These are phyloP conservation scores for Globisporangium canariense DNA, from an alignment of 352 stramenopile genomes.

Conservation along the genomic window DNA sequence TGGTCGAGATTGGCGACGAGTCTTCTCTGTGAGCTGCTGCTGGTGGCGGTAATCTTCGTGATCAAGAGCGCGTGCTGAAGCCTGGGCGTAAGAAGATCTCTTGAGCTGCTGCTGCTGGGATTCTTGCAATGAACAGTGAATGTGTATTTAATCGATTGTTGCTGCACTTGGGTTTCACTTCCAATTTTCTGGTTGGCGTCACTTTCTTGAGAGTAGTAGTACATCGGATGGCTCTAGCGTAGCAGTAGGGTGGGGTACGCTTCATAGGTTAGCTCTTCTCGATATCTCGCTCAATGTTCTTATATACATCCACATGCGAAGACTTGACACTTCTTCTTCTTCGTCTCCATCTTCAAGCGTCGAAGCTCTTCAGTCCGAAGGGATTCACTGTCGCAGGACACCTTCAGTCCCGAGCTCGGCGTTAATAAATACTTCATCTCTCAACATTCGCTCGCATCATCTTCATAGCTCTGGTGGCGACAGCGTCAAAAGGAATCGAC, in stretches of 20 bases:
- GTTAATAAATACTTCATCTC: slow-evolving; percentile 4
- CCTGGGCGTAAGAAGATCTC: background rate
- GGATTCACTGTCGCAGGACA: background rate
- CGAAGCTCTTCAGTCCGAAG: background rate
- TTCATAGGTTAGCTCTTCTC: background rate
- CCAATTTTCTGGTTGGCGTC: background rate
- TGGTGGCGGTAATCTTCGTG: background rate
- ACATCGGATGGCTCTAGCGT: background rate
- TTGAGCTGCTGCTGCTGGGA: background rate
- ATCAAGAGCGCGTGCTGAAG: too few relatives aligned
- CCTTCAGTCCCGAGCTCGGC: background rate
- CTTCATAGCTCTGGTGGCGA: background rate
- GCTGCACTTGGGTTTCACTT: slow-evolving; percentile 1
- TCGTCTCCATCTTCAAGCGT: background rate
- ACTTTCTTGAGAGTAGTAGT: background rate
- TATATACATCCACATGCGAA: slow-evolving; percentile 3
- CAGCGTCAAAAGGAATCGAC: background rate
- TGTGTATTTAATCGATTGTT: slow-evolving; percentile 4
- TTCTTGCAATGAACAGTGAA: background rate
- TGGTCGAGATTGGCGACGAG: slow-evolving; percentile 24
- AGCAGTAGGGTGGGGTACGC: background rate
- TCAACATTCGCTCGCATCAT: background rate
- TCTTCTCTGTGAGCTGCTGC: background rate
- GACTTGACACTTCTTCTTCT: background rate
- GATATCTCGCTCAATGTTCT: background rate